phyloP scores from a whole-genome alignment of 2,329 filamentous ascomycete genomes.

The Aspergillus pseudoterreus region DNA sequence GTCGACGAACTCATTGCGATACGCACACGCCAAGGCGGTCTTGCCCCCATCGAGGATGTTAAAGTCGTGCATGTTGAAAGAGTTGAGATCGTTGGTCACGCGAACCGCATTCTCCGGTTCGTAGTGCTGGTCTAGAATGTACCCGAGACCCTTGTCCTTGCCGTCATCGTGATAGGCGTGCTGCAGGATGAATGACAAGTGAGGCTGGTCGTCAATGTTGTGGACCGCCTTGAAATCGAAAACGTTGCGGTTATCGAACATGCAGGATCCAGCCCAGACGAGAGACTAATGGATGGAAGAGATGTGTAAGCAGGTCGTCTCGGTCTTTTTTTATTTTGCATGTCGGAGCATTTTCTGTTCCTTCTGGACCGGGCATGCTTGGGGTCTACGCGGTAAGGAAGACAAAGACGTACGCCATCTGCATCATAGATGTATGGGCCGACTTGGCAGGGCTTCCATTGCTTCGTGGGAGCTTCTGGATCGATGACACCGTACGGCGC shows the following conservation, averaged over 20 bases:
- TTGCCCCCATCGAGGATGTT: constrained; percentile 34
- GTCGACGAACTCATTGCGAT: constrained; percentile 18
- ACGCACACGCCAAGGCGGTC: constrained; percentile 30
- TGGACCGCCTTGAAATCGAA: constrained; percentile 47
- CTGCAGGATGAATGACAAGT: constrained; percentile 47
- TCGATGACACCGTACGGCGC: constrained; percentile 39
- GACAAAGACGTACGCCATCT: constrained; percentile 35
- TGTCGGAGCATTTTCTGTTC: no score
- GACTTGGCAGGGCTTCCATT: constrained; percentile 40
- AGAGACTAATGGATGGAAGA: constrained; percentile 23
- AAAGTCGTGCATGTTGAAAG: constrained; percentile 43
- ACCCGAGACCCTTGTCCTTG: constrained; percentile 42
- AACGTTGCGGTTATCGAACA: constrained; percentile 45
- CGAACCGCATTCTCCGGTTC: constrained; percentile 37
- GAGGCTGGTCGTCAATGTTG: constrained; percentile 40
- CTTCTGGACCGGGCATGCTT: no score
- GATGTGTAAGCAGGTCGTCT: constrained; percentile 6
- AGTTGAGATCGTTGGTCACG: constrained; percentile 21
- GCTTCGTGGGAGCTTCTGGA: constrained; percentile 21
- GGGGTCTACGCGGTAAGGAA: background rate
- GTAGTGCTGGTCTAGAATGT: constrained; percentile 48
- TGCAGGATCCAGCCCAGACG: constrained; percentile 47
- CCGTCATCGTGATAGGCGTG: constrained; percentile 26
- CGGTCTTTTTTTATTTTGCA: background rate
- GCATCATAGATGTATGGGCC: constrained; percentile 51